Evolutionary conservation across 1,284 basidiomycete genomes (phyloP).

Genomic region (Trametes pubescens): DNA sequence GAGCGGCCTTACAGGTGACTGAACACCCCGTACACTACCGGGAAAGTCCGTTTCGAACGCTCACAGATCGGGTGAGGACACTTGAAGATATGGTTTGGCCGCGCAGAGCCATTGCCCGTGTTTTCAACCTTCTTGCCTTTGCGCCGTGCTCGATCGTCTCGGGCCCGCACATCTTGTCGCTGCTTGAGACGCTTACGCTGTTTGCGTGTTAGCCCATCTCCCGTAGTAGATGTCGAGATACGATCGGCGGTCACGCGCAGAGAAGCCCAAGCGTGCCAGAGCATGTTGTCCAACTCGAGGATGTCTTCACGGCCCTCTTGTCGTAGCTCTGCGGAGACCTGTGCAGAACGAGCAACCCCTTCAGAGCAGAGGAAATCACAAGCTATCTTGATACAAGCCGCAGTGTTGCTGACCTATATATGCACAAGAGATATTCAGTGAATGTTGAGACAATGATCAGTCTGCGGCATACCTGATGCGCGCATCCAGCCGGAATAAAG

Average conservation of each 20-base stretch:
- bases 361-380: constrained; percentile 9
- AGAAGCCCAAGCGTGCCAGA: constrained; percentile 4
- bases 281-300: not conserved
- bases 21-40: no score
- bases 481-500: constrained; percentile 11
- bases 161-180: no score
- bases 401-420: constrained; percentile 12
- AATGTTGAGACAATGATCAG: not conserved
- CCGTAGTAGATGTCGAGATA: no score
- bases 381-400: constrained; percentile 11
- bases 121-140: no score
- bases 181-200: no score
- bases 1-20: no score
- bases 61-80: no score
- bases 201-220: no score
- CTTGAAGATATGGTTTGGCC: no score
- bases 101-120: no score
- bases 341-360: not conserved
- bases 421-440: not conserved
- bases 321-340: not conserved
- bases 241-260: not conserved
- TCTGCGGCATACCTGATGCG: constrained; percentile 4
- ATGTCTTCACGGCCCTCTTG: not conserved
- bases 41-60: no score
- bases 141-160: no score